Conservation (phyloP, 495 filamentous ascomycete species). For the Aspergillus olivimuriae region DNA sequence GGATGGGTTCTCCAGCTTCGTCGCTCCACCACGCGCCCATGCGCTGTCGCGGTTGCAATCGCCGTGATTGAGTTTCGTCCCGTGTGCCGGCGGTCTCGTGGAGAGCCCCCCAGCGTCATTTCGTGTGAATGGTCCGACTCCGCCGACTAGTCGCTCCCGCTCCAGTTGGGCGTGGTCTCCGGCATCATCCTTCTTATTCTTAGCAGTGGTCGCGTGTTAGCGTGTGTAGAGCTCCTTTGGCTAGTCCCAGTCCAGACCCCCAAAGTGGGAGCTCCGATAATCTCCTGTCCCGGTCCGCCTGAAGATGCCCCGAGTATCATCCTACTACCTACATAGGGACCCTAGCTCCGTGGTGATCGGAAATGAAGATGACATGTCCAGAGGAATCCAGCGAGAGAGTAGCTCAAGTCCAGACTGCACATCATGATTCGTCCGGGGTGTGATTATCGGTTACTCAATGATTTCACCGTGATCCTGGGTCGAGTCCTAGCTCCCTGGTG, state of each 20-base stretch:
- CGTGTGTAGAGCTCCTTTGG: not conserved
- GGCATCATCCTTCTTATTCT: constrained; percentile 9
- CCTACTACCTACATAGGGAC: too few relatives aligned
- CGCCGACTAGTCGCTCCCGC: constrained; percentile 10
- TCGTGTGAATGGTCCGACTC: constrained; percentile 13
- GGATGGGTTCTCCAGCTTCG: not conserved
- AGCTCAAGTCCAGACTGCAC: too few relatives aligned
- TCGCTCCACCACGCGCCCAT: constrained; percentile 7
- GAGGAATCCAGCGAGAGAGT: too few relatives aligned
- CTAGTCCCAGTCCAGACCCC: too few relatives aligned
- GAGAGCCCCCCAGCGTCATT: constrained; percentile 14
- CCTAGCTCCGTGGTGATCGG: too few relatives aligned
- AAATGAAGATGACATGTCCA: too few relatives aligned
- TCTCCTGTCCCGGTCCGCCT: too few relatives aligned
- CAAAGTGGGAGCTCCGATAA: too few relatives aligned
- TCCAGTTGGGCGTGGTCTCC: constrained; percentile 8
- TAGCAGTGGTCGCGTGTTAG: not conserved
- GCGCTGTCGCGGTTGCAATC: constrained; percentile 9
- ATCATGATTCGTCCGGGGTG: too few relatives aligned
- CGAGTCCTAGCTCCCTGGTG: not conserved
- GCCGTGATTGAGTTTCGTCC: constrained; percentile 17
- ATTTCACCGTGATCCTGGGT: too few relatives aligned
- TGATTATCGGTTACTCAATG: too few relatives aligned
- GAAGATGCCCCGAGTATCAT: too few relatives aligned
- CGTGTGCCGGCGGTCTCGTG: constrained; percentile 14